These are phyloP conservation scores for Lepidium aucheri DNA, from an alignment of 345 rosid species.

Conservation along the genomic window DNA sequence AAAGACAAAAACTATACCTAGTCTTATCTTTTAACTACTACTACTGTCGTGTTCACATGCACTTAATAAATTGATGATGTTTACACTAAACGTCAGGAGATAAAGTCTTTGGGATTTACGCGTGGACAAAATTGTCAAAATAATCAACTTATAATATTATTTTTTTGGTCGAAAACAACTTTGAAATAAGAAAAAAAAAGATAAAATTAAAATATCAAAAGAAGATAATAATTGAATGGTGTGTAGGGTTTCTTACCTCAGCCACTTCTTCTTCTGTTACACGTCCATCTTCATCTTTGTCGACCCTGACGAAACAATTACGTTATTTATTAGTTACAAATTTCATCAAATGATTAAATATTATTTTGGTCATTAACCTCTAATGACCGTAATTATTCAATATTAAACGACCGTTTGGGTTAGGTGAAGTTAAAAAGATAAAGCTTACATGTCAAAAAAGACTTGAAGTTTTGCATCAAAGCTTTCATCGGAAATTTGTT, in stretches of 20 bases:
- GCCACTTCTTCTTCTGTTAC: conserved; percentile 80
- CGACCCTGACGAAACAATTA: conserved; percentile 47
- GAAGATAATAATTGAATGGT: conserved; percentile 9
- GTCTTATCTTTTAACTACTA: neutral
- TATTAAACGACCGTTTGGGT: neutral
- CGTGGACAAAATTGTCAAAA: conserved; percentile 30
- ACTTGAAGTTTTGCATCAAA: conserved; percentile 83
- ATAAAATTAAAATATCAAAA: neutral
- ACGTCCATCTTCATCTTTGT: conserved; percentile 76
- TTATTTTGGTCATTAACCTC: neutral
- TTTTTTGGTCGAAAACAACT: neutral
- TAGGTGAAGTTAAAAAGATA: neutral
- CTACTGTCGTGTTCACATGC: conserved; percentile 14
- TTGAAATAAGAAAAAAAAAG: neutral
- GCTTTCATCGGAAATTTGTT: conserved; percentile 73
- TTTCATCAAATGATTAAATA: neutral
- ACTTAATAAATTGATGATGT: conserved; percentile 3
- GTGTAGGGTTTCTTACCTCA: conserved; percentile 39
- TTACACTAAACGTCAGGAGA: conserved; percentile 17
- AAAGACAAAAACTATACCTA: neutral
- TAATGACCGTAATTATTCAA: neutral
- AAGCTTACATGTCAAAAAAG: conserved; percentile 76
- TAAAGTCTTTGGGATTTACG: conserved; percentile 25
- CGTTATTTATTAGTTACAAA: conserved; percentile 13
- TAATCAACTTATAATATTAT: conserved; percentile 5